A percentile compares a stretch with the other conserved stretches of the same genome.
These are phyloP conservation scores for Apiotrichum mycotoxinovorans DNA, from an alignment of 1,284 basidiomycete species.

Conservation along the genomic window DNA sequence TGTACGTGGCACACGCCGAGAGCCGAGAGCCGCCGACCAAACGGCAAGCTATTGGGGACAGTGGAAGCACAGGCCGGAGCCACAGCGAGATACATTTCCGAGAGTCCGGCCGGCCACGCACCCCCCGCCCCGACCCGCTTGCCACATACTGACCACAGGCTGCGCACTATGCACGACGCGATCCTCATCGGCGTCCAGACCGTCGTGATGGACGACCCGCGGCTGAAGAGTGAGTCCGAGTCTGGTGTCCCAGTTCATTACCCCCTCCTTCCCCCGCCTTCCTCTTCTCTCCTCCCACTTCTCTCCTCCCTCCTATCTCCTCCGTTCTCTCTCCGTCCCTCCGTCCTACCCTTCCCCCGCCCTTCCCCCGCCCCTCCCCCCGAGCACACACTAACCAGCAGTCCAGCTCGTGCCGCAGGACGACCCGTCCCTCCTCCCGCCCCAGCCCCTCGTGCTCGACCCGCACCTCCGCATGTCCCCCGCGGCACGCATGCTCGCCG, in stretches of 20 bases:
- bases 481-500: conserved; percentile 65
- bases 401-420: conserved; percentile 36
- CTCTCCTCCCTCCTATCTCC: not conserved
- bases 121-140: too few species aligned
- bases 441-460: conserved; percentile 83
- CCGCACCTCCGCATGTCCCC: conserved; percentile 63
- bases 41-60: too few species aligned
- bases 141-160: conserved; percentile 55
- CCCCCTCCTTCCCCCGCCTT: too few species aligned
- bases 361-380: too few species aligned
- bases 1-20: too few species aligned
- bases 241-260: not conserved
- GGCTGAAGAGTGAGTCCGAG: conserved; percentile 72
- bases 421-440: conserved; percentile 47
- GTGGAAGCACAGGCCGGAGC: too few species aligned
- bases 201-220: conserved; percentile 84
- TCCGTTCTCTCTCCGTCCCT: too few species aligned
- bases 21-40: too few species aligned
- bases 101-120: too few species aligned
- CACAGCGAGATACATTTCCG: too few species aligned
- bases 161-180: conserved; percentile 83
- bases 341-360: too few species aligned
- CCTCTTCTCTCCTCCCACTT: not conserved
- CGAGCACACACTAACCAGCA: conserved; percentile 10
- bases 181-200: conserved; percentile 91